Base-by-base conservation (phyloP, 345 rosid species). In the Moricandia moricandioides region DNA sequence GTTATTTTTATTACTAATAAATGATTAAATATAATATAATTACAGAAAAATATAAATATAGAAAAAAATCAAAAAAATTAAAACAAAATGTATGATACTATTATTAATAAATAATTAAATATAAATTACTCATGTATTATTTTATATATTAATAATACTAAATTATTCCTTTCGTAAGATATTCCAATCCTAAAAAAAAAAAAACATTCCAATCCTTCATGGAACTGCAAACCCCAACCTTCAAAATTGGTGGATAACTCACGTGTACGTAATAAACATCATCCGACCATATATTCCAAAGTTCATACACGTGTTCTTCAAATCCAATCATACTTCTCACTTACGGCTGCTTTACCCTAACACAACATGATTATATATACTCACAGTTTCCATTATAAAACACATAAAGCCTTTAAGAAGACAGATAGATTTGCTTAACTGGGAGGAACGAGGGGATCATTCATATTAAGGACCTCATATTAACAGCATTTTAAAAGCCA, bases 221-320 rank as follows among this genome's bases (percentile, higher is more conserved):
- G 13, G 27, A 71, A 62, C 1, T 56, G 61, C 33, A 26, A 56
- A 56, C 17, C 51, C 17, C 52, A 45, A n/a, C 33, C 27, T 47
- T 13, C 26, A 60, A 9, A 45, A 45, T n/a, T 24, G 26, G 2
- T 69, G 70, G 45, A 69, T 43, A 27, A 69, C 58, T 60, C 79
- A 76, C 79, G 79, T 62, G 47, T 27, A 76, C 79, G 74, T 54
- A 58, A 59, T 11, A 49, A 47, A 60, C 65, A 51, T 35, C 17
- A 45, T 45, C 39, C 67, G 45, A 75, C 73, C 73, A 51, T 68
- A 61, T 45, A 75, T 75, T 74, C 72, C 11, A 54, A 21, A 4
- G 59, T 6, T 43, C 26, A 14, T 9, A 62, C 52, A 47, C 52
- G 18, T 47, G 52, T 47, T 47, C 18, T 7, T 47, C 52, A 47